These are phyloP conservation scores for Aspergillus carlsbadensis DNA, from an alignment of 495 filamentous ascomycete genomes.

Conservation along the genomic window DNA sequence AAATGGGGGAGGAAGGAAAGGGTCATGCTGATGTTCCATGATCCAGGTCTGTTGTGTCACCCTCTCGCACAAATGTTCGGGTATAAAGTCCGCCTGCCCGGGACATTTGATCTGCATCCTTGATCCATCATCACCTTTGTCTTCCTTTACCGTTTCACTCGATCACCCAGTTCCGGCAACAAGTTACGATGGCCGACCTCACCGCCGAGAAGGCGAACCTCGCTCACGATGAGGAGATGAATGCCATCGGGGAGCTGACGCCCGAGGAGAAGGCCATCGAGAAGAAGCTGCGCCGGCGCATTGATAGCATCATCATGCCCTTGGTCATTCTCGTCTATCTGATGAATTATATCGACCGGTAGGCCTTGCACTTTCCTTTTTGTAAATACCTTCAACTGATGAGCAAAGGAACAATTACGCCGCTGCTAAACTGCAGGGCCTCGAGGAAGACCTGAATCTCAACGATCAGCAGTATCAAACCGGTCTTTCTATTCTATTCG, in stretches of 20 bases:
- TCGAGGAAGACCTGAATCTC: constrained; percentile 44
- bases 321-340: constrained; percentile 55
- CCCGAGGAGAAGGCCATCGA: constrained; percentile 47
- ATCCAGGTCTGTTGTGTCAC: not conserved
- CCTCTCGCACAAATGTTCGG: not conserved
- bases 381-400: constrained; percentile 21
- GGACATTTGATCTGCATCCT: not conserved
- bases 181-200: constrained; percentile 5
- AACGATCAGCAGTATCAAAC: constrained; percentile 44
- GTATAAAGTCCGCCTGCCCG: not conserved
- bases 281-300: constrained; percentile 46
- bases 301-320: constrained; percentile 56
- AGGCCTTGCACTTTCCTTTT: constrained; percentile 7
- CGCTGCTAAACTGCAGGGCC: constrained; percentile 54
- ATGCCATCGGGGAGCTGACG: constrained; percentile 38
- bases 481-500: constrained; percentile 51
- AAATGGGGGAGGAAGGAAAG: not conserved
- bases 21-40: not conserved
- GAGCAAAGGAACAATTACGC: constrained; percentile 51
- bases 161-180: no score
- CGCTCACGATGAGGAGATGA: constrained; percentile 41
- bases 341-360: constrained; percentile 58
- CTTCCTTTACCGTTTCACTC: not conserved
- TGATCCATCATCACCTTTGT: not conserved
- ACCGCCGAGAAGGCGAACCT: constrained; percentile 32